These are phyloP conservation scores for Pseudopediastrum boryanum DNA, from an alignment of 139 green algal species.

Conservation along the genomic window DNA sequence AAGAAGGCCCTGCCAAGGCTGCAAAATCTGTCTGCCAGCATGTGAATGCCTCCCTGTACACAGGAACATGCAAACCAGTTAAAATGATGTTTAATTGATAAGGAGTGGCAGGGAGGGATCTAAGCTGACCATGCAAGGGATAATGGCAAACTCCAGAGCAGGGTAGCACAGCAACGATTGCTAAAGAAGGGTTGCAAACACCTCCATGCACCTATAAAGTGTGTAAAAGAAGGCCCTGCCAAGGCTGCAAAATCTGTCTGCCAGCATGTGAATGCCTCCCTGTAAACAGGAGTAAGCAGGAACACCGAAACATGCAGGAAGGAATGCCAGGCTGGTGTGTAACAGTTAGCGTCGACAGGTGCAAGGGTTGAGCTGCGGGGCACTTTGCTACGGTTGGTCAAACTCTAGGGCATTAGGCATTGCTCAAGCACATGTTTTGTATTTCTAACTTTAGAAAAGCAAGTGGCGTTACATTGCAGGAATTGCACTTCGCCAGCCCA, in stretches of 20 bases:
- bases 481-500: no score
- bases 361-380: no score
- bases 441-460: no score
- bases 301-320: not conserved
- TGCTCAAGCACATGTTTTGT: no score
- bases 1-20: not conserved
- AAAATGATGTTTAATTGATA: not conserved
- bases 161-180: not conserved
- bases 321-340: not conserved
- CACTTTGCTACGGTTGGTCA: no score
- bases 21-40: slow-evolving; percentile 6
- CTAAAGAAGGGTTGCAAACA: not conserved
- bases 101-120: not conserved
- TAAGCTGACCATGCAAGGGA: not conserved
- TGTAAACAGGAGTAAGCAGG: not conserved
- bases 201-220: not conserved
- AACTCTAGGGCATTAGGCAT: no score
- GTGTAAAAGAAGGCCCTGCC: not conserved
- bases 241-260: slow-evolving; percentile 3
- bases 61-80: not conserved
- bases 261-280: slow-evolving; percentile 20
- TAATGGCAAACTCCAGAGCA: not conserved
- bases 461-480: no score
- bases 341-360: no score
- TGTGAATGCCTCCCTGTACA: slow-evolving; percentile 16